Percentiles rank a stretch among this genome's conserved stretches.
Conservation (phyloP, 805 yeast genomes). For the Kuraishia ogatae region DNA sequence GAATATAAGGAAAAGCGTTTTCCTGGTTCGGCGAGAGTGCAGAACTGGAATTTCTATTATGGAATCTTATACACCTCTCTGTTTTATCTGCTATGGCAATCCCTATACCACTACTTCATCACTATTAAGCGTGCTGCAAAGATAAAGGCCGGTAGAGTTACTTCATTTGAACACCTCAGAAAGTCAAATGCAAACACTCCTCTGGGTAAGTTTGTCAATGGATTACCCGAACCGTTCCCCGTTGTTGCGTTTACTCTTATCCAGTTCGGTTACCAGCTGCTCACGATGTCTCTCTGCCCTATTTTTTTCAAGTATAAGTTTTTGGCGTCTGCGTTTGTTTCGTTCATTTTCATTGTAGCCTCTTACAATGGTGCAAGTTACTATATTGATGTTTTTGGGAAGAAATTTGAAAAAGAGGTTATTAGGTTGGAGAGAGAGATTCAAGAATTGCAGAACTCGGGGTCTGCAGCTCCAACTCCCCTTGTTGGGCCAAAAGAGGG, state of each 20-base stretch:
- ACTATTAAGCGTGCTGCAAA: slow-evolving; percentile 72
- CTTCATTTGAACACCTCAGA: slow-evolving; percentile 81
- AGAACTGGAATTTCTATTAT: slow-evolving; percentile 62
- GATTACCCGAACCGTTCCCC: slow-evolving; percentile 80
- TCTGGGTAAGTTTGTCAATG: slow-evolving; percentile 71
- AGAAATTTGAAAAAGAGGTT: slow-evolving; percentile 81
- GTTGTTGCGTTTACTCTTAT: slow-evolving; percentile 76
- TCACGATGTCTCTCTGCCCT: slow-evolving; percentile 85
- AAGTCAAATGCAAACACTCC: slow-evolving; percentile 55
- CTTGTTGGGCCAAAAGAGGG: neutral
- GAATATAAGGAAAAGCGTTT: slow-evolving; percentile 48
- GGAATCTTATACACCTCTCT: slow-evolving; percentile 75
- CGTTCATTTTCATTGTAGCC: slow-evolving; percentile 69
- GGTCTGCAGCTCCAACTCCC: neutral
- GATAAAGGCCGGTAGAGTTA: slow-evolving; percentile 77
- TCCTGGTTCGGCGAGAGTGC: slow-evolving; percentile 68
- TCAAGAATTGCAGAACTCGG: slow-evolving; percentile 39
- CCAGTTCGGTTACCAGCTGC: slow-evolving; percentile 79
- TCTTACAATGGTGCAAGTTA: slow-evolving; percentile 93
- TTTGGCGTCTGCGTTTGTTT: slow-evolving; percentile 60
- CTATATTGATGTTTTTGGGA: slow-evolving; percentile 87
- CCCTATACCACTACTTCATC: slow-evolving; percentile 82
- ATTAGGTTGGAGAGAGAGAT: slow-evolving; percentile 61
- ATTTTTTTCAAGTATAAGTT: slow-evolving; percentile 70
- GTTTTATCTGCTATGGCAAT: slow-evolving; percentile 86